A percentile compares a stretch with the other conserved stretches of the same genome.
These are phyloP conservation scores for Cutaneotrichosporon curvatum DNA, from an alignment of 1,284 basidiomycete species.

Conservation along the genomic window DNA sequence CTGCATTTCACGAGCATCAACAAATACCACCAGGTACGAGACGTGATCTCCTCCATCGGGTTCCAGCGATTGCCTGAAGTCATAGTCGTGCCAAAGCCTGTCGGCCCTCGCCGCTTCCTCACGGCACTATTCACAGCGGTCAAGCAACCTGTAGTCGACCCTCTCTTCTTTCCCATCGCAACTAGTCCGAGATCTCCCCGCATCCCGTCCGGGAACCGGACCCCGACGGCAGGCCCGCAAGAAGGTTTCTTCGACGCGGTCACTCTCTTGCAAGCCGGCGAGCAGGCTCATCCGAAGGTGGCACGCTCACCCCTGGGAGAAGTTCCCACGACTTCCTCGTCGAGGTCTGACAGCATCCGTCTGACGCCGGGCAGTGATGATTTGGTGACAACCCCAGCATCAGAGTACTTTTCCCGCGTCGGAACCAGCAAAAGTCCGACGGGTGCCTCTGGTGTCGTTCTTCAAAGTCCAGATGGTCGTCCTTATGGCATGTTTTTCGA, in stretches of 20 bases:
- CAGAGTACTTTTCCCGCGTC: constrained; percentile 80
- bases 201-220: constrained; percentile 26
- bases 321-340: constrained; percentile 13
- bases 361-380: constrained; percentile 41
- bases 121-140: constrained; percentile 82
- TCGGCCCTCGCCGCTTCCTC: constrained; percentile 80
- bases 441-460: constrained; percentile 77
- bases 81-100: constrained; percentile 90
- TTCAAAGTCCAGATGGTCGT: constrained; percentile 86
- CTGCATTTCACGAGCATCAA: constrained; percentile 83
- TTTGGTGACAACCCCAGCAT: constrained; percentile 57
- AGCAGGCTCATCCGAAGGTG: neutral
- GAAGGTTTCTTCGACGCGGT: constrained; percentile 39
- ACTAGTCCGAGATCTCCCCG: constrained; percentile 72
- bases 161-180: constrained; percentile 84
- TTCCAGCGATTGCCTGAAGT: constrained; percentile 60
- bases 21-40: constrained; percentile 80
- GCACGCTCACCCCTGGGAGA: constrained; percentile 33
- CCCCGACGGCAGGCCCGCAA: constrained; percentile 17
- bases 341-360: neutral
- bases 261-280: neutral
- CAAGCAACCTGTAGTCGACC: constrained; percentile 74
- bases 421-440: constrained; percentile 61
- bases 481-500: constrained; percentile 93
- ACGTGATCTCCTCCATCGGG: constrained; percentile 57